Conservation (phyloP, 2,329 filamentous ascomycete species). For the Grosmannia huntii region DNA sequence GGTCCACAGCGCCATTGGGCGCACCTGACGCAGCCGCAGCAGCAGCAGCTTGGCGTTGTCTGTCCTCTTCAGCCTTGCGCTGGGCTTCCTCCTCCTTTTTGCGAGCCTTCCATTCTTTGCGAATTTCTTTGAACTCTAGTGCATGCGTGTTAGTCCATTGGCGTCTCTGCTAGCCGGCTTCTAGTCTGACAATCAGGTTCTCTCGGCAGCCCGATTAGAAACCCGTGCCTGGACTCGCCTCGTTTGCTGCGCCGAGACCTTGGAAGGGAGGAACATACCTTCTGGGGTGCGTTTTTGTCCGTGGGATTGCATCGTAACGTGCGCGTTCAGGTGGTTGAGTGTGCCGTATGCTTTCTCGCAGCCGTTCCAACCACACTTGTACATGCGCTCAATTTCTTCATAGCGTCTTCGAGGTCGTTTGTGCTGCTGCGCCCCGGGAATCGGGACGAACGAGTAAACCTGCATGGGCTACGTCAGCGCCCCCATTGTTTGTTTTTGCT, state of each 20-base stretch:
- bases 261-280: constrained; percentile 47
- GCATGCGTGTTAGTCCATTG: not conserved
- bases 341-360: constrained; percentile 99
- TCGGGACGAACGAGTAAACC: constrained; percentile 96
- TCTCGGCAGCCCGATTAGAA: not conserved
- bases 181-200: not conserved
- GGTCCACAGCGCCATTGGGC: constrained; percentile 38
- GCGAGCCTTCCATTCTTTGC: constrained; percentile 97
- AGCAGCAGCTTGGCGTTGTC: constrained; percentile 40
- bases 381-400: constrained; percentile 99
- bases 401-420: constrained; percentile 88
- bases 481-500: not conserved
- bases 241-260: not conserved
- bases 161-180: not conserved
- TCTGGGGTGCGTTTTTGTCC: constrained; percentile 90
- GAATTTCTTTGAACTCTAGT: constrained; percentile 83
- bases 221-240: no score
- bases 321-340: constrained; percentile 91
- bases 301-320: constrained; percentile 98
- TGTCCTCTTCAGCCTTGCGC: constrained; percentile 84
- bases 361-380: constrained; percentile 97
- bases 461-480: constrained; percentile 28
- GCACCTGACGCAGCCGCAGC: constrained; percentile 42
- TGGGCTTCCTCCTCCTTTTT: constrained; percentile 96
- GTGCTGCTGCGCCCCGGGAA: constrained; percentile 92